Conservation (phyloP, 2,329 filamentous ascomycete species). For the Apiospora koreana region DNA sequence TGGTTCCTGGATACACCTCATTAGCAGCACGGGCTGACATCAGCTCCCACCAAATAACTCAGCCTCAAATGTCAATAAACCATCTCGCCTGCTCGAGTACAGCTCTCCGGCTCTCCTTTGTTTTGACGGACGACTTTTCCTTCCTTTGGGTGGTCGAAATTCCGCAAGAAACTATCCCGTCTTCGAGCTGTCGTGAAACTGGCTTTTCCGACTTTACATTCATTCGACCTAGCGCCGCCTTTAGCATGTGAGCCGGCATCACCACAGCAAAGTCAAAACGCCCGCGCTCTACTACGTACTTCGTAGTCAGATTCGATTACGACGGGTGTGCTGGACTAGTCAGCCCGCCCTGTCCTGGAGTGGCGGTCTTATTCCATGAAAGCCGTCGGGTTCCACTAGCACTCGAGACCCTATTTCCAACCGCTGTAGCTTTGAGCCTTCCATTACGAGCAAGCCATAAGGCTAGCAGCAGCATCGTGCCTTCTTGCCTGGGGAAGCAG, state of each 20-base stretch:
- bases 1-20: not conserved
- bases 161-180: not conserved
- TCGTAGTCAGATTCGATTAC: not conserved
- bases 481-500: not conserved
- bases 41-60: slow-evolving; percentile 1
- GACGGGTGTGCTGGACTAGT: not conserved
- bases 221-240: not conserved
- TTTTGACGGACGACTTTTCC: not conserved
- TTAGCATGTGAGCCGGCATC: slow-evolving; percentile 10
- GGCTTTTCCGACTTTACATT: slow-evolving; percentile 10
- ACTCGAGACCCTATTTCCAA: not conserved
- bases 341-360: not conserved
- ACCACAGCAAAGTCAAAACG: not conserved
- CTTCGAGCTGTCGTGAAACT: not conserved
- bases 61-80: not conserved
- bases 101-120: no score
- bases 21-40: not conserved
- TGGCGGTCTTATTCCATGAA: not conserved
- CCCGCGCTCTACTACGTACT: not conserved
- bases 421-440: not conserved
- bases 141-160: not conserved
- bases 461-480: not conserved
- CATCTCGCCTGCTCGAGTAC: not conserved
- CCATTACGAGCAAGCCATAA: not conserved
- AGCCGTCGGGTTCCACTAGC: not conserved